Conservation (phyloP, 75 land plant species). For the Pseudotsuga menziesii region DNA sequence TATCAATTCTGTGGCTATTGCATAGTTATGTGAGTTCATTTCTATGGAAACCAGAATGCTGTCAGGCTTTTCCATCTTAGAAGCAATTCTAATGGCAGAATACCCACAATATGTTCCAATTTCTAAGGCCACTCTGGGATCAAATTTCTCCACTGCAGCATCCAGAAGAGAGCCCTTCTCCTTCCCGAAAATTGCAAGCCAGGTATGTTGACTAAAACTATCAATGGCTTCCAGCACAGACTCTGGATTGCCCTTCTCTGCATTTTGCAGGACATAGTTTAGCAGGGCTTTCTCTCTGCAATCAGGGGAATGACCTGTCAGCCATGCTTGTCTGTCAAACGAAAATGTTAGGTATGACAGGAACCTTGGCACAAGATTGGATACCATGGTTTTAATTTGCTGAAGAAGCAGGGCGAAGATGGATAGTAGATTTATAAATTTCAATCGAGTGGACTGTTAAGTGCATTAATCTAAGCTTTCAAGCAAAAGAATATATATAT, state of each 20-base stretch:
- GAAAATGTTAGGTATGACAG: no score
- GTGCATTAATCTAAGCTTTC: no score
- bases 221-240: conserved; percentile 19
- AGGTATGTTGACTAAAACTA: conserved; percentile 10
- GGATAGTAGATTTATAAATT: no score
- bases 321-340: no score
- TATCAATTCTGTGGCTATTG: conserved; percentile 11
- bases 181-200: conserved; percentile 25
- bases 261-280: conserved; percentile 13
- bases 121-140: conserved; percentile 19
- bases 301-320: neutral
- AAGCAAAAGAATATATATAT: no score
- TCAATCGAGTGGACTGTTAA: no score
- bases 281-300: conserved; percentile 16
- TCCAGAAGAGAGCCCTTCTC: conserved; percentile 23
- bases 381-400: no score
- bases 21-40: neutral
- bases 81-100: conserved; percentile 21
- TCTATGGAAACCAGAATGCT: conserved; percentile 17
- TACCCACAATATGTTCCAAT: conserved; percentile 26
- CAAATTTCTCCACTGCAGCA: conserved; percentile 4
- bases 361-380: no score
- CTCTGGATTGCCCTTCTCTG: conserved; percentile 16
- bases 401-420: no score
- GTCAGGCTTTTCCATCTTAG: conserved; percentile 8